phyloP scores from a whole-genome alignment of 345 rosid species.

The Salix viminalis region DNA sequence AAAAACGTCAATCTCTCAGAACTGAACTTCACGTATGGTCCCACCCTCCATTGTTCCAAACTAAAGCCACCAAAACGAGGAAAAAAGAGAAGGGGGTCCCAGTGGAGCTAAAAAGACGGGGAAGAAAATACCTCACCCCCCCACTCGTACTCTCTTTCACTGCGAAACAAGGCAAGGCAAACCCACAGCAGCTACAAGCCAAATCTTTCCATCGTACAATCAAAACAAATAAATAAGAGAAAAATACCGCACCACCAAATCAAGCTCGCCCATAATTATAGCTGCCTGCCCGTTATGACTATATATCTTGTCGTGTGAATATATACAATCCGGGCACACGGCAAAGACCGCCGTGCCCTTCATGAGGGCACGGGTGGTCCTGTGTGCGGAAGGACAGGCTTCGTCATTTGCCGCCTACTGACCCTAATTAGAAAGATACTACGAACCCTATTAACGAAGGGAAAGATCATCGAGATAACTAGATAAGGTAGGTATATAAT shows the following conservation, averaged over 20 bases:
- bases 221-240: background rate
- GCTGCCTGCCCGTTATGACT: constrained; percentile 10
- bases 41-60: constrained; percentile 8
- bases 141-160: background rate
- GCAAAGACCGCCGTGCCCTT: background rate
- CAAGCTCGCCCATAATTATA: constrained; percentile 12
- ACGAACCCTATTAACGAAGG: background rate
- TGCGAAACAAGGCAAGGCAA: background rate
- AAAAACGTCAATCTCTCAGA: constrained; percentile 25
- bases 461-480: background rate
- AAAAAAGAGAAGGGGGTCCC: background rate
- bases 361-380: background rate
- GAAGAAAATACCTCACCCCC: background rate
- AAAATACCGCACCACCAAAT: constrained; percentile 18
- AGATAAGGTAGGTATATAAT: constrained; percentile 8
- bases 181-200: constrained; percentile 33
- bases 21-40: constrained; percentile 18
- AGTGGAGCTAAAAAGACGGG: constrained; percentile 4
- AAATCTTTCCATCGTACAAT: constrained; percentile 20
- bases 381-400: background rate
- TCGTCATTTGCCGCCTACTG: background rate
- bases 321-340: background rate
- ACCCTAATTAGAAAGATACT: constrained; percentile 16
- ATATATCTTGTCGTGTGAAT: background rate
- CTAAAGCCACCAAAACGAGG: constrained; percentile 9